phyloP scores from a whole-genome alignment of 805 yeast species.

The Pichia scutulata region DNA sequence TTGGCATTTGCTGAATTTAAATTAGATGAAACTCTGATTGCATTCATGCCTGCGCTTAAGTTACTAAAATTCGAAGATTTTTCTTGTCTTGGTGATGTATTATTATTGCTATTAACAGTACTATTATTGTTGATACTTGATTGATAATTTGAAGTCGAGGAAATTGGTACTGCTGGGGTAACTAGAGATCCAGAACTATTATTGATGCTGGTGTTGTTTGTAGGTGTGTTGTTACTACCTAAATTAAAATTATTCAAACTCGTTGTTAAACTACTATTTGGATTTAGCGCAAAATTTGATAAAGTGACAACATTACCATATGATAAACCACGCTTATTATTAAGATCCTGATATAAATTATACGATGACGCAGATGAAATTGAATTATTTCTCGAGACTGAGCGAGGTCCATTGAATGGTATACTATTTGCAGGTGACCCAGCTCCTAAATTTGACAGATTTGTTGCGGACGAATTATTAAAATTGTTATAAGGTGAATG shows the following conservation, averaged over 20 bases:
- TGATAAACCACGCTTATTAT: conserved; percentile 21
- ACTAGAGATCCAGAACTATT: neutral
- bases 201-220: neutral
- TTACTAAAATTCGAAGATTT: conserved; percentile 13
- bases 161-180: neutral
- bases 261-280: neutral
- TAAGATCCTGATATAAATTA: conserved; percentile 22
- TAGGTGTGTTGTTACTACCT: neutral
- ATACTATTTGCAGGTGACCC: conserved; percentile 14
- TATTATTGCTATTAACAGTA: no score
- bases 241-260: neutral
- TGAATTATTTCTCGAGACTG: conserved; percentile 22
- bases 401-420: conserved; percentile 10
- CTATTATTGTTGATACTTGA: no score
- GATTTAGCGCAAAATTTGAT: neutral
- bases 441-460: neutral
- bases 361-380: conserved; percentile 18
- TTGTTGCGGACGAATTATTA: neutral
- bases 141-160: neutral
- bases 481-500: conserved; percentile 17
- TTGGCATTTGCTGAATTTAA: neutral
- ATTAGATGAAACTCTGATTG: conserved; percentile 9
- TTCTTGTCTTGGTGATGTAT: conserved; percentile 1
- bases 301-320: conserved; percentile 1
- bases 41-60: conserved; percentile 16